Evolutionary conservation across 1,139 yeast genomes (phyloP).

Genomic region (Sugiyamaella xylanicola): DNA sequence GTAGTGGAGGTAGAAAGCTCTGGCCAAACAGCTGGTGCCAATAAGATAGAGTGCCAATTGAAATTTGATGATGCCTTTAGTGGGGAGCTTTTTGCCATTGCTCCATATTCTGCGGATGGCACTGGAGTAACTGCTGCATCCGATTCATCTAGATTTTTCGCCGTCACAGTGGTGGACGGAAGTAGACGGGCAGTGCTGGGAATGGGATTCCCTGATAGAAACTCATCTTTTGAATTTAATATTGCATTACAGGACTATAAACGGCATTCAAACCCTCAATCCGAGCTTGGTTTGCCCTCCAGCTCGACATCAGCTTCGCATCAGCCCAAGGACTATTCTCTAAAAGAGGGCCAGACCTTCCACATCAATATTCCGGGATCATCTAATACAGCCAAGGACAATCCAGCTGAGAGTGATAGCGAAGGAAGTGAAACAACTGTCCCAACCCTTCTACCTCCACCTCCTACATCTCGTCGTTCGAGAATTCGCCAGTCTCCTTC

Average conservation of each 20-base stretch:
- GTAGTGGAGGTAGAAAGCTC: slow-evolving; percentile 38
- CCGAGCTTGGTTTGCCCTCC: slow-evolving; percentile 18
- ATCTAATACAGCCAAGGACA: slow-evolving; percentile 2
- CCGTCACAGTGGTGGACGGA: slow-evolving; percentile 41
- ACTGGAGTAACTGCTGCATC: slow-evolving; percentile 37
- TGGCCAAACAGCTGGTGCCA: slow-evolving; percentile 14
- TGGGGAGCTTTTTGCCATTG: slow-evolving; percentile 42
- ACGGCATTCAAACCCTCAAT: slow-evolving; percentile 35
- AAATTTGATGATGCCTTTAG: slow-evolving; percentile 38
- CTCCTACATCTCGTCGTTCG: slow-evolving; percentile 25
- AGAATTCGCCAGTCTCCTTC: slow-evolving; percentile 27
- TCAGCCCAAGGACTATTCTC: slow-evolving; percentile 32
- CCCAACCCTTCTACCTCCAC: slow-evolving; percentile 31
- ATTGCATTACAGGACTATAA: slow-evolving; percentile 45
- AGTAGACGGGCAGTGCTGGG: slow-evolving; percentile 45
- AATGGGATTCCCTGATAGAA: slow-evolving; percentile 45
- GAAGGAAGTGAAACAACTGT: slow-evolving; percentile 19
- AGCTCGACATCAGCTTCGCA: slow-evolving; percentile 11
- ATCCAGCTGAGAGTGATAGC: slow-evolving; percentile 10
- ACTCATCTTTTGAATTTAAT: slow-evolving; percentile 45
- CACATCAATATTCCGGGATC: slow-evolving; percentile 31
- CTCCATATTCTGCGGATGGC: slow-evolving; percentile 39
- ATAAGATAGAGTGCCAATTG: slow-evolving; percentile 36
- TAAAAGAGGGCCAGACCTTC: slow-evolving; percentile 38
- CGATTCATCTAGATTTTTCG: slow-evolving; percentile 42